These are phyloP conservation scores for Laetiporus sulphureus DNA, from an alignment of 1,284 basidiomycete genomes.

Conservation along the genomic window DNA sequence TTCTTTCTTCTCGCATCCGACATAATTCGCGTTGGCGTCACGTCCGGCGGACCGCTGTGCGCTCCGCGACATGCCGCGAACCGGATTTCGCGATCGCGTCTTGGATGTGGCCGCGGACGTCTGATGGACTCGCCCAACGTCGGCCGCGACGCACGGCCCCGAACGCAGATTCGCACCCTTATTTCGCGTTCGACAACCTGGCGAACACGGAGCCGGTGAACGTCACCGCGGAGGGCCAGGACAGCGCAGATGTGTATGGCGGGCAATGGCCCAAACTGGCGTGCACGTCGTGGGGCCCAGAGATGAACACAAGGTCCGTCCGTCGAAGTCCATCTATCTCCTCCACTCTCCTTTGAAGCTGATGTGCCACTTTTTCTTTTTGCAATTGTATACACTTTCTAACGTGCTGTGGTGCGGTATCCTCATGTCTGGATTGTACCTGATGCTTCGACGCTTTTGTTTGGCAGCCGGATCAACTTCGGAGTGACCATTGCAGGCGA, in stretches of 20 bases:
- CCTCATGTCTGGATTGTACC: constrained; percentile 20
- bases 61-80: too few species aligned
- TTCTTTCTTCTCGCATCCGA: constrained; percentile 19
- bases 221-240: constrained; percentile 21
- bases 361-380: constrained; percentile 29
- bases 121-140: not conserved
- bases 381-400: constrained; percentile 10
- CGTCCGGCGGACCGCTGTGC: not conserved
- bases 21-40: not conserved
- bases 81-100: too few species aligned
- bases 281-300: constrained; percentile 47
- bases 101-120: too few species aligned
- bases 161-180: constrained; percentile 41
- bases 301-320: constrained; percentile 43
- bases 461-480: constrained; percentile 33
- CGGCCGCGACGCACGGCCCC: constrained; percentile 16
- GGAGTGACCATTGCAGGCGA: constrained; percentile 50
- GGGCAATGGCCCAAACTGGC: constrained; percentile 24
- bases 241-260: constrained; percentile 22
- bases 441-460: constrained; percentile 27
- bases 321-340: too few species aligned
- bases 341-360: too few species aligned
- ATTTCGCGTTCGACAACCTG: constrained; percentile 35
- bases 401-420: constrained; percentile 6
- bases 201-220: constrained; percentile 29